Evolutionary conservation across 306 rosid genomes (phyloP), one percentile per base, ranked within the genome.

Genomic region (Mucuna pruriens): DNA sequence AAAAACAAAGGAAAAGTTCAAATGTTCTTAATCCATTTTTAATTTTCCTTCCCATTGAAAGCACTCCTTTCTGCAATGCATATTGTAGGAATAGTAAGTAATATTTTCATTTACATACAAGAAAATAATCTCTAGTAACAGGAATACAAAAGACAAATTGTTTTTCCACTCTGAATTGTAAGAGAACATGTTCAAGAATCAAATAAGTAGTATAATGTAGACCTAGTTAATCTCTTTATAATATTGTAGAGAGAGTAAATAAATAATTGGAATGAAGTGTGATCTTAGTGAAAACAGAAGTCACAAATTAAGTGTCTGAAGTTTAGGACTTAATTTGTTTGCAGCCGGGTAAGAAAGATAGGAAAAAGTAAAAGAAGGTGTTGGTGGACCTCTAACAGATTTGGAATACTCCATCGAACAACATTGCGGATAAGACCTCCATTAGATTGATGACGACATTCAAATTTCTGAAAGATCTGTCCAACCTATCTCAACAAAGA

Each of bases 401-500:
- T 87, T 49, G 97, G 94, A 78, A 95, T 84, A 88, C 99, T 95
- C 99, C 99, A 95, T 31, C 85, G 92, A 33, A 95, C 97, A 45
- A 95, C 88, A 81, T 91, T 95, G 23, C 90, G 87, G 78, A 95
- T 76, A 60, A 93, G 49, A 63, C 99, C 97, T 60, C 92, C 87
- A 17, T 83, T 52, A 29, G 85, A 76, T 64, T 86, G 84, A 81
- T 87, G 87, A 17, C 52, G 78, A 23, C 97, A 95, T 88, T 95
- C 99, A 82, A 95, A 93, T 80, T 95, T 93, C 71, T 95, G 99
- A 86, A 88, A 95, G 74, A 93, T 93, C 78, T 95, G 99, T 22
- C 97, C 99, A 80, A 95, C 92, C 98, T 94, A 77, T 54, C 49
- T 26, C 80, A 49, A 31, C 40, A 85, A 3, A 34, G 71, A 61